Evolutionary conservation across 2,329 filamentous ascomycete species (phyloP).

Genomic region (Sarocladium strictum): DNA sequence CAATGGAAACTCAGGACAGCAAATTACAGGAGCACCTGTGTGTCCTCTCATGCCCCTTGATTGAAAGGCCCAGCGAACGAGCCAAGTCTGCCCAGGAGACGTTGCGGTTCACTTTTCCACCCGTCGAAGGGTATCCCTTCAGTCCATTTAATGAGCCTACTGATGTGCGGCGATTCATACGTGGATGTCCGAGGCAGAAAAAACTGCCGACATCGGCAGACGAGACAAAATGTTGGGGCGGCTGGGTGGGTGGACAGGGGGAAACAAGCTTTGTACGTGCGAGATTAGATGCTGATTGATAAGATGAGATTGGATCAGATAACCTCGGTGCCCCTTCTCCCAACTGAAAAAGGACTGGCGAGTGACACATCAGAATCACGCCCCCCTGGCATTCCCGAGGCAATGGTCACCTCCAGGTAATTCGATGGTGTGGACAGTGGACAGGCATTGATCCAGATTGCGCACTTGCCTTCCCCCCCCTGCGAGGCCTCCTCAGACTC

Average conservation of each 20-base stretch:
- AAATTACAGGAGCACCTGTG: too few species aligned
- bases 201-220: slow-evolving; percentile 6
- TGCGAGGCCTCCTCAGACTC: too few species aligned
- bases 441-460: neutral
- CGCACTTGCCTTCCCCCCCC: neutral
- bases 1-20: too few species aligned
- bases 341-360: neutral
- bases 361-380: slow-evolving; percentile 4
- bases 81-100: too few species aligned
- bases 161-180: too few species aligned
- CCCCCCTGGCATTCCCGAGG: neutral
- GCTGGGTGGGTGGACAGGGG: neutral
- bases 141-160: too few species aligned
- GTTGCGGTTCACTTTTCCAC: too few species aligned
- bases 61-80: too few species aligned
- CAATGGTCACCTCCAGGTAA: neutral
- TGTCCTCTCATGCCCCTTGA: too few species aligned
- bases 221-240: neutral
- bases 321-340: slow-evolving; percentile 2
- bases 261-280: neutral
- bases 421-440: neutral
- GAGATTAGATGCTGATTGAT: slow-evolving; percentile 15
- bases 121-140: too few species aligned
- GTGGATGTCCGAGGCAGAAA: neutral
- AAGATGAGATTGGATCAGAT: slow-evolving; percentile 15